Evolutionary conservation across 108 stramenopile species (phyloP).

Genomic region (Pseudonitzschia pungens): DNA sequence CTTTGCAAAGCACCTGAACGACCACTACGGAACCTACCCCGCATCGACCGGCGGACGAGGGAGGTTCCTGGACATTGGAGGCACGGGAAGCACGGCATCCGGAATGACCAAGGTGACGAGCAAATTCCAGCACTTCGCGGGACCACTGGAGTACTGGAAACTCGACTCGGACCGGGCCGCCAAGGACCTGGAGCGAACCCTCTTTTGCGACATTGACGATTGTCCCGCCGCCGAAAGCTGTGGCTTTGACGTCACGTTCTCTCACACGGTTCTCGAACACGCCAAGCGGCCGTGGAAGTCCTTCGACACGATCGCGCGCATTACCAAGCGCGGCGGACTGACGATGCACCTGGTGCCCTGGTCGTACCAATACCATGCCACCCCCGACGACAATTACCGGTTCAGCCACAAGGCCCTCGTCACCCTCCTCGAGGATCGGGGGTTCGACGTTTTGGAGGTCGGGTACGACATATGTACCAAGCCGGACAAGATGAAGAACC

Average conservation of each 20-base stretch:
- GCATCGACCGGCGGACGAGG: no score
- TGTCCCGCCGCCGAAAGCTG: constrained; percentile 43
- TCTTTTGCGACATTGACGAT: constrained; percentile 51
- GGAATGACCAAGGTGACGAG: constrained; percentile 52
- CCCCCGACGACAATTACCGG: constrained; percentile 53
- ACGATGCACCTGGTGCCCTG: constrained; percentile 51
- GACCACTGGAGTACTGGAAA: constrained; percentile 49
- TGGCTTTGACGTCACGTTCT: constrained; percentile 54
- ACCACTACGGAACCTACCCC: constrained; percentile 39
- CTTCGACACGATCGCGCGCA: constrained; percentile 50
- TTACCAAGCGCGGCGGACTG: constrained; percentile 49
- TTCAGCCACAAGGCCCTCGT: constrained; percentile 48
- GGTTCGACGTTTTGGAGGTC: constrained; percentile 48
- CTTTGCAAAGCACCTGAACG: constrained; percentile 47
- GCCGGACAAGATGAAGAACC: constrained; percentile 30
- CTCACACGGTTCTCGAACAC: constrained; percentile 53
- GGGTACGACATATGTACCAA: constrained; percentile 56
- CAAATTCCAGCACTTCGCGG: constrained; percentile 52
- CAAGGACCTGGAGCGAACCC: constrained; percentile 33
- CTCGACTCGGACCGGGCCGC: constrained; percentile 49
- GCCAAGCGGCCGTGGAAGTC: constrained; percentile 40
- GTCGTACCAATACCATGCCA: constrained; percentile 56
- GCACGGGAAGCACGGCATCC: constrained; percentile 40
- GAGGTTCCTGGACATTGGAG: constrained; percentile 52
- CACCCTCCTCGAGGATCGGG: constrained; percentile 39